Evolutionary conservation across 1,284 basidiomycete species (phyloP).

Genomic region (Cystobasidiaceae sp.): DNA sequence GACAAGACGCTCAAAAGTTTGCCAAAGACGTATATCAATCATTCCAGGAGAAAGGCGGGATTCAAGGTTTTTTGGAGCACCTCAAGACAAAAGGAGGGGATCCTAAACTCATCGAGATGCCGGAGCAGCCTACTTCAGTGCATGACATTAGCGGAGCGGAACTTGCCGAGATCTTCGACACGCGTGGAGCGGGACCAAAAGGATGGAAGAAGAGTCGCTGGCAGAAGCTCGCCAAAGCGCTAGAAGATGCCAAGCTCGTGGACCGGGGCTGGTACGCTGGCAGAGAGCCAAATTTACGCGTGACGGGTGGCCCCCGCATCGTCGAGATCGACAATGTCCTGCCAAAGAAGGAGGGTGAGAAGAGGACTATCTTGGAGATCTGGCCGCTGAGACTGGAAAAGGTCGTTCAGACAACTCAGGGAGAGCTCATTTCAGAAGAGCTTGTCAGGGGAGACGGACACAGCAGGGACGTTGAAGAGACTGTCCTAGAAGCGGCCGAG

Average conservation of each 20-base stretch:
- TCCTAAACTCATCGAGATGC: constrained; percentile 21
- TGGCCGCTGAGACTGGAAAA: constrained; percentile 27
- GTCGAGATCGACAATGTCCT: constrained; percentile 19
- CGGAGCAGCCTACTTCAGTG: constrained; percentile 19
- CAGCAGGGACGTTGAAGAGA: constrained; percentile 9
- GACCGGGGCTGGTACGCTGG: constrained; percentile 29
- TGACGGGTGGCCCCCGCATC: constrained; percentile 23
- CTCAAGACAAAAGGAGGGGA: constrained; percentile 29
- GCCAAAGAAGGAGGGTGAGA: constrained; percentile 21
- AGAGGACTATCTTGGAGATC: constrained; percentile 26
- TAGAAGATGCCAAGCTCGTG: constrained; percentile 18
- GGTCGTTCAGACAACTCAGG: constrained; percentile 17
- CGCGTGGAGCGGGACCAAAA: constrained; percentile 18
- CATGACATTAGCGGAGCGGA: constrained; percentile 24
- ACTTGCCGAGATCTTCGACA: constrained; percentile 22
- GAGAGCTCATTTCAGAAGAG: constrained; percentile 11
- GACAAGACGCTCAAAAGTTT: constrained; percentile 22
- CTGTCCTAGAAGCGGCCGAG: constrained; percentile 19
- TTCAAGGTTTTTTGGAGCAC: constrained; percentile 18
- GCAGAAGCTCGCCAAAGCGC: constrained; percentile 8
- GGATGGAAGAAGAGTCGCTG: constrained; percentile 30
- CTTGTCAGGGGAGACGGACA: constrained; percentile 20
- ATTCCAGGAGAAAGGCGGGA: constrained; percentile 18
- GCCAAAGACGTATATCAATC: constrained; percentile 5
- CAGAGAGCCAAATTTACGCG: constrained; percentile 21